Conservation (phyloP, 768 basidiomycete species). For the Paxillus involutus region DNA sequence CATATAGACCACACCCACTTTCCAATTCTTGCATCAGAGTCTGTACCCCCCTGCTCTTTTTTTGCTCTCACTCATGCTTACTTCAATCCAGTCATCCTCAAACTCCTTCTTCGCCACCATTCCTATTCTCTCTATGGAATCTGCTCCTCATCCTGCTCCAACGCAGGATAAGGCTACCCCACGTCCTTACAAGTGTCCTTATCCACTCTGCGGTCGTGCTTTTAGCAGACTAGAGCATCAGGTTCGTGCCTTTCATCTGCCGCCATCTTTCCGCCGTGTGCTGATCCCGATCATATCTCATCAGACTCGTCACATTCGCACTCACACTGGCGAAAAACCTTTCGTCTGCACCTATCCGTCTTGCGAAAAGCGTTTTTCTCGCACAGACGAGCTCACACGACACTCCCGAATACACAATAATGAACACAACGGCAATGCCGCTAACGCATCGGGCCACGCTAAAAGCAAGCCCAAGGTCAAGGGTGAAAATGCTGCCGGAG, state of each 20-base stretch:
- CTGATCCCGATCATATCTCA: constrained; percentile 15
- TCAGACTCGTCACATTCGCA: constrained; percentile 96
- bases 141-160: constrained; percentile 3
- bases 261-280: constrained; percentile 6
- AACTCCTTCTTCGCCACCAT: constrained; percentile 12
- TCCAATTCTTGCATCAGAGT: constrained; percentile 17
- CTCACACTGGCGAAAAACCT: constrained; percentile 98
- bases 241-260: constrained; percentile 43
- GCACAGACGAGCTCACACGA: constrained; percentile 97
- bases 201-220: constrained; percentile 86
- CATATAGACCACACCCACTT: constrained; percentile 3
- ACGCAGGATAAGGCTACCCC: constrained; percentile 43
- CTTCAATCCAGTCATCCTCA: constrained; percentile 26
- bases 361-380: constrained; percentile 98
- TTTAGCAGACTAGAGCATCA: constrained; percentile 97
- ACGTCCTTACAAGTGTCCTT: constrained; percentile 96
- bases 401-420: constrained; percentile 92
- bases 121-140: constrained; percentile 24
- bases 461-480: constrained; percentile 32
- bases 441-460: constrained; percentile 16
- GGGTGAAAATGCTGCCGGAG: constrained; percentile 20
- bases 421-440: constrained; percentile 37
- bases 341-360: constrained; percentile 88
- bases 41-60: constrained; percentile 9
- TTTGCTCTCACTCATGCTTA: constrained; percentile 22